A percentile compares a stretch with the other conserved stretches of the same genome.
These are phyloP conservation scores for Argentina anserina DNA, from an alignment of 306 rosid genomes.

Conservation along the genomic window DNA sequence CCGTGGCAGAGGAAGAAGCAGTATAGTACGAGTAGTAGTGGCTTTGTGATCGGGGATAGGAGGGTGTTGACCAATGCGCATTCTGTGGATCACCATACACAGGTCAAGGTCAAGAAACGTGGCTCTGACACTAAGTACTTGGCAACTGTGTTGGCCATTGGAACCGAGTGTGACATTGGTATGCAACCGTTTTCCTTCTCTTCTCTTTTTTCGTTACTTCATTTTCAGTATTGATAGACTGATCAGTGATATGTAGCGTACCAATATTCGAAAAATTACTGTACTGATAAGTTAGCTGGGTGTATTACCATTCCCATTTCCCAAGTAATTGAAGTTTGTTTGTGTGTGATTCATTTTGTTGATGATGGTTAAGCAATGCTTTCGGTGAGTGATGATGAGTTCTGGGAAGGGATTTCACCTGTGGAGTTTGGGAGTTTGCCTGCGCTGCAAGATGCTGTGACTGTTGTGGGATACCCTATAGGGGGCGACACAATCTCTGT, in stretches of 20 bases:
- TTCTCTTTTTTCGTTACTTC: not conserved
- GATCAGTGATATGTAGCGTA: too few species aligned
- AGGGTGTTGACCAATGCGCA: conserved; percentile 81
- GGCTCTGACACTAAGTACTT: conserved; percentile 81
- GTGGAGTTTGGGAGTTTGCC: conserved; percentile 74
- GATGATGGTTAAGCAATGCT: conserved; percentile 62
- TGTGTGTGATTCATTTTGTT: not conserved
- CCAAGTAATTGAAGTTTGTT: too few species aligned
- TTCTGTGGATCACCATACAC: conserved; percentile 71
- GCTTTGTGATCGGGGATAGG: conserved; percentile 60
- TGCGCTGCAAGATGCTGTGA: conserved; percentile 75
- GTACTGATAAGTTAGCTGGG: too few species aligned
- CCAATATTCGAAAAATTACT: too few species aligned
- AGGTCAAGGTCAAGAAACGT: conserved; percentile 78
- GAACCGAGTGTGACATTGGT: conserved; percentile 78
- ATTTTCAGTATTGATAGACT: not conserved
- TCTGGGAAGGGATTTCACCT: conserved; percentile 81
- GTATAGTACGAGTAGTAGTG: conserved; percentile 70
- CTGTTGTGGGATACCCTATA: conserved; percentile 80
- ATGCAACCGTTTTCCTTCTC: not conserved
- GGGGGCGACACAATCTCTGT: conserved; percentile 86
- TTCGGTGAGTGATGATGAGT: conserved; percentile 67
- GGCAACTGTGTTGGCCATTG: conserved; percentile 80
- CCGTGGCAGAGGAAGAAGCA: conserved; percentile 90
- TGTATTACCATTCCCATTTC: too few species aligned